Evolutionary conservation across 305 asterid species (phyloP).

Genomic region (Plantago lanceolata): DNA sequence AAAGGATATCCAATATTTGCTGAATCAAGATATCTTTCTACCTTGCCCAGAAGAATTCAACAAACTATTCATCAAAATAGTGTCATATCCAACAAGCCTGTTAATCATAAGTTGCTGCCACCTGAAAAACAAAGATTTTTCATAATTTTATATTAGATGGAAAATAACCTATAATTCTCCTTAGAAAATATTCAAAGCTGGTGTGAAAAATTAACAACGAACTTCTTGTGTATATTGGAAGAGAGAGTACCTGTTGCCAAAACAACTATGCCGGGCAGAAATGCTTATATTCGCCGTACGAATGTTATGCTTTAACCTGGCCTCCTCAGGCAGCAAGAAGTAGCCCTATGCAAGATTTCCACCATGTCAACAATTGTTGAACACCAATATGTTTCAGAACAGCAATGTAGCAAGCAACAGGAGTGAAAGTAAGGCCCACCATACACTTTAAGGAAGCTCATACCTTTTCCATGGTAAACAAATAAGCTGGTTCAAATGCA

Average conservation of each 20-base stretch:
- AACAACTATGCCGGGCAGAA: slow-evolving; percentile 84
- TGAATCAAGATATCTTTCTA: slow-evolving; percentile 29
- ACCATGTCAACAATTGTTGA: slow-evolving; percentile 22
- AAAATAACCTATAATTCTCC: slow-evolving; percentile 4
- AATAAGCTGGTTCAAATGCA: slow-evolving; percentile 78
- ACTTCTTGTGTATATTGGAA: slow-evolving; percentile 22
- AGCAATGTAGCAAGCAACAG: slow-evolving; percentile 4
- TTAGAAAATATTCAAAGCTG: neutral
- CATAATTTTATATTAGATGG: slow-evolving; percentile 15
- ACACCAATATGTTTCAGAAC: slow-evolving; percentile 10
- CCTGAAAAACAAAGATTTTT: slow-evolving; percentile 39
- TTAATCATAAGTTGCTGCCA: slow-evolving; percentile 99
- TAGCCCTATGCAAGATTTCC: slow-evolving; percentile 57
- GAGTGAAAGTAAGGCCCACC: neutral
- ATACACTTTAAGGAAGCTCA: slow-evolving; percentile 1
- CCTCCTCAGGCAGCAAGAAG: slow-evolving; percentile 87
- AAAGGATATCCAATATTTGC: neutral
- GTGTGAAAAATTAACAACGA: slow-evolving; percentile 1
- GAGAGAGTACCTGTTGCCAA: slow-evolving; percentile 77
- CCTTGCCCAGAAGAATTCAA: slow-evolving; percentile 90
- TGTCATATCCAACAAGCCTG: slow-evolving; percentile 94
- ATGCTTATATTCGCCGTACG: slow-evolving; percentile 68
- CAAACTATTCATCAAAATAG: slow-evolving; percentile 94
- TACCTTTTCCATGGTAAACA: slow-evolving; percentile 90
- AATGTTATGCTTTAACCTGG: slow-evolving; percentile 71